A percentile compares a stretch with the other conserved stretches of the same genome.
Evolutionary conservation across 2,329 filamentous ascomycete genomes (phyloP).

Genomic region (Trichoderma afroharzianum): DNA sequence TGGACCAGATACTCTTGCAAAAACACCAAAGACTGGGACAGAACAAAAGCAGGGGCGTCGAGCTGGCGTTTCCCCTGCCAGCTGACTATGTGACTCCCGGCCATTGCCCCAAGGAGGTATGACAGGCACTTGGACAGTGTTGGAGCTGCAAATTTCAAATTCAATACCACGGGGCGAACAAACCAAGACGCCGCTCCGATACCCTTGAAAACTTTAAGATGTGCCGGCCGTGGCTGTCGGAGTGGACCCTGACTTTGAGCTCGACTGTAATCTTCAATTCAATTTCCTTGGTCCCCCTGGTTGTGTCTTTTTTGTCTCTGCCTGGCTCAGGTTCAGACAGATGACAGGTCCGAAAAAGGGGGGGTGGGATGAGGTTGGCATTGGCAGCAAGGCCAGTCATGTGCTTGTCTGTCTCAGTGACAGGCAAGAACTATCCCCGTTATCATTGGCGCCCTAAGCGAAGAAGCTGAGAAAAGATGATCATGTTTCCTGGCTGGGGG

Average conservation of each 20-base stretch:
- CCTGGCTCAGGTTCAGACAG: neutral
- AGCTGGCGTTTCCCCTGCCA: neutral
- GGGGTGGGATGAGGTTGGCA: neutral
- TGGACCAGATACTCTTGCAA: neutral
- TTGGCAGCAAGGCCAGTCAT: neutral
- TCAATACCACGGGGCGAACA: neutral
- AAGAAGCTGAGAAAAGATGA: neutral
- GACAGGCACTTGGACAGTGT: neutral
- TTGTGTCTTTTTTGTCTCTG: neutral
- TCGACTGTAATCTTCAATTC: neutral
- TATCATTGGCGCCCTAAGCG: neutral
- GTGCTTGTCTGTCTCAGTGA: neutral
- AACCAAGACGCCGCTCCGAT: constrained; percentile 1
- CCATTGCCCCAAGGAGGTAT: neutral
- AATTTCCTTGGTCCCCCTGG: neutral
- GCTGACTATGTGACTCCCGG: neutral
- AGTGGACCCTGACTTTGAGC: neutral
- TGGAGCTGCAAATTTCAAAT: neutral
- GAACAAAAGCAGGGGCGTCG: neutral
- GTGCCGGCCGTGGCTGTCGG: neutral
- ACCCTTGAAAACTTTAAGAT: constrained; percentile 6
- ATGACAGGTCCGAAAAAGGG: neutral
- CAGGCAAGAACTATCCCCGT: neutral
- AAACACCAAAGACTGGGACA: neutral
- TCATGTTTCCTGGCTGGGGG: neutral